Percentiles rank a stretch among this genome's conserved stretches.
phyloP scores from a whole-genome alignment of 2,329 filamentous ascomycete genomes.

The Coniochaeta sp. region DNA sequence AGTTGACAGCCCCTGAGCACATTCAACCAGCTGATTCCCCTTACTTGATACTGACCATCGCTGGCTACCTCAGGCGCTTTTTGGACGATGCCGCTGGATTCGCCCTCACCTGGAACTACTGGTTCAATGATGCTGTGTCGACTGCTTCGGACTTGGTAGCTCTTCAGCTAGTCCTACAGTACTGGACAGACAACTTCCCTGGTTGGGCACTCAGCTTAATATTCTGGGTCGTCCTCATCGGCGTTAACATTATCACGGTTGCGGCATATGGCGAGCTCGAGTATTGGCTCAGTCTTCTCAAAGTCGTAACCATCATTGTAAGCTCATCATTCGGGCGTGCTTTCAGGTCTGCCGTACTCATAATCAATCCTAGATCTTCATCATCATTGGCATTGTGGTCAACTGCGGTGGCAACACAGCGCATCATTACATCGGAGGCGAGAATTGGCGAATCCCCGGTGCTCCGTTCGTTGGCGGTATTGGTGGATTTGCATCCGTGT shows the following conservation, averaged over 20 bases:
- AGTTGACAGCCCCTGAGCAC: background rate
- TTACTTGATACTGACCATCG: background rate
- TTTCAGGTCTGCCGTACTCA: background rate
- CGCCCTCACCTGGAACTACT: slow-evolving; percentile 52
- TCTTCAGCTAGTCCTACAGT: slow-evolving; percentile 49
- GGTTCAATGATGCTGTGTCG: slow-evolving; percentile 58
- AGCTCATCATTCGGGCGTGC: slow-evolving; percentile 5
- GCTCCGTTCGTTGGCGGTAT: slow-evolving; percentile 60
- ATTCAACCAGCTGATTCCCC: background rate
- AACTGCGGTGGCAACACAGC: slow-evolving; percentile 48
- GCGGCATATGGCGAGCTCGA: slow-evolving; percentile 48
- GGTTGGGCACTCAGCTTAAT: slow-evolving; percentile 57
- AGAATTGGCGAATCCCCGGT: slow-evolving; percentile 49
- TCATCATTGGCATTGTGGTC: slow-evolving; percentile 53
- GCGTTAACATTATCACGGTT: slow-evolving; percentile 43
- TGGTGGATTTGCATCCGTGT: slow-evolving; percentile 58
- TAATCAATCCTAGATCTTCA: slow-evolving; percentile 39
- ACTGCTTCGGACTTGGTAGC: slow-evolving; percentile 54
- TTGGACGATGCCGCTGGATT: slow-evolving; percentile 48
- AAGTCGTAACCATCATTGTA: slow-evolving; percentile 43
- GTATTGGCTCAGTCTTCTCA: slow-evolving; percentile 49
- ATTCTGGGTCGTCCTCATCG: slow-evolving; percentile 48
- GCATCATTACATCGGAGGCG: slow-evolving; percentile 48
- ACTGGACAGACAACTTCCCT: slow-evolving; percentile 55
- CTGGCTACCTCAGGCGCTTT: slow-evolving; percentile 25